These are phyloP conservation scores for Tetragonia tetragonoides DNA, from an alignment of 148 eudicot genomes.

Conservation along the genomic window DNA sequence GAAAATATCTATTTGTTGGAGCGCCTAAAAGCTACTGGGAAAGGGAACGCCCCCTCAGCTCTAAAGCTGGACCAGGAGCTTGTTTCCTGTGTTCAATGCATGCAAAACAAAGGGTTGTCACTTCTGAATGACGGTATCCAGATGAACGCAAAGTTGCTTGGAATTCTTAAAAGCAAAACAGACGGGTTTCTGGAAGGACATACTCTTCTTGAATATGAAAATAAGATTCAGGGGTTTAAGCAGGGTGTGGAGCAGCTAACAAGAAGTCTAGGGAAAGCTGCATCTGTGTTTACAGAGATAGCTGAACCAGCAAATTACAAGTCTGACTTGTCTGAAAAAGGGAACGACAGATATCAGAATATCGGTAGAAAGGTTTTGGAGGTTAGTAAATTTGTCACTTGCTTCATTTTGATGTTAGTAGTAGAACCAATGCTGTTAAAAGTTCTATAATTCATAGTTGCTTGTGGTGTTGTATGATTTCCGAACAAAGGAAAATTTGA, in stretches of 20 bases:
- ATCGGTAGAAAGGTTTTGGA: background rate
- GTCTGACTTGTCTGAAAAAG: background rate
- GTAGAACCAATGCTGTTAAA: background rate
- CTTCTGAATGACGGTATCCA: conserved; percentile 25
- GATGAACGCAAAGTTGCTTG: conserved; percentile 24
- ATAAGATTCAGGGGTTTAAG: conserved; percentile 30
- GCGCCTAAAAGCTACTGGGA: conserved; percentile 23
- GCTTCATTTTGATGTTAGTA: background rate
- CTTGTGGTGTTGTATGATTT: background rate
- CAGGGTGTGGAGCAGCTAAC: conserved; percentile 30
- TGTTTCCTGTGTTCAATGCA: conserved; percentile 21
- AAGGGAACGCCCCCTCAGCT: conserved; percentile 17
- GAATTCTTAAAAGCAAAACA: conserved; percentile 4
- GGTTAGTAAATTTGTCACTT: conserved; percentile 8
- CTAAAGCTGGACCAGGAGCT: conserved; percentile 34
- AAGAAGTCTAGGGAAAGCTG: conserved; percentile 26
- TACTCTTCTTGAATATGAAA: conserved; percentile 18
- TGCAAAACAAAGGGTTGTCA: conserved; percentile 21
- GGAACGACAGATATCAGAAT: background rate
- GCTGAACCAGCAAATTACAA: conserved; percentile 9
- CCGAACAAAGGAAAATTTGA: conserved; percentile 19
- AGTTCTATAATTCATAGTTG: background rate
- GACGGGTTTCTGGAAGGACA: conserved; percentile 12
- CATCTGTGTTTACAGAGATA: conserved; percentile 21
- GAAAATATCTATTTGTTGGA: conserved; percentile 36